These are phyloP conservation scores for Thalassiosira hispida DNA, from an alignment of 352 stramenopile species.

Conservation along the genomic window DNA sequence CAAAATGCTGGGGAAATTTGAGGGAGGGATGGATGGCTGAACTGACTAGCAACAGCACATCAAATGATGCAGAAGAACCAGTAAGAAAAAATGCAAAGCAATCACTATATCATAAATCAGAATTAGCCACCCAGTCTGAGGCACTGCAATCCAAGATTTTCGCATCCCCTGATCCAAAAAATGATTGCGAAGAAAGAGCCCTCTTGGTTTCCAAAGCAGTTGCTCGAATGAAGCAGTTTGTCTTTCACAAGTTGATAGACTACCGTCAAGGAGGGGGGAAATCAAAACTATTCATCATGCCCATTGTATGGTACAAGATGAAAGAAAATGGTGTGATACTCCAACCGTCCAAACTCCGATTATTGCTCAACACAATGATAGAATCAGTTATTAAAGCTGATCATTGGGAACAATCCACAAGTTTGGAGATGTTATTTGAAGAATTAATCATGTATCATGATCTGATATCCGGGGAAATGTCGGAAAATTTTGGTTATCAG, in stretches of 20 bases:
- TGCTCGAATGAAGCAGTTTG: neutral
- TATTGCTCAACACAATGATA: neutral
- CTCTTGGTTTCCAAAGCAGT: neutral
- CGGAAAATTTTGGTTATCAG: neutral
- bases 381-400: no score
- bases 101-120: neutral
- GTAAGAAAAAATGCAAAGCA: neutral
- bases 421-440: neutral
- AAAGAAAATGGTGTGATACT: conserved; percentile 1
- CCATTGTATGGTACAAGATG: conserved; percentile 6
- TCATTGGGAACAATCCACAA: no score
- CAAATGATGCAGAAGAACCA: neutral
- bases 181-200: neutral
- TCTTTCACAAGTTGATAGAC: neutral
- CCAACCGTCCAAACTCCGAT: neutral
- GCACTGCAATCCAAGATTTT: conserved; percentile 6
- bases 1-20: neutral
- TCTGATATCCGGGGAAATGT: neutral
- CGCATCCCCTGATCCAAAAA: neutral
- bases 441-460: conserved; percentile 8
- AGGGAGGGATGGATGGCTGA: neutral
- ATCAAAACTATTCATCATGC: neutral
- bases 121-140: neutral
- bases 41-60: neutral
- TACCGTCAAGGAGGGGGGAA: neutral